A percentile compares a stretch with the other conserved stretches of the same genome.
Conservation (phyloP, 2,329 filamentous ascomycete genomes). For the Fusarium nodosum region DNA sequence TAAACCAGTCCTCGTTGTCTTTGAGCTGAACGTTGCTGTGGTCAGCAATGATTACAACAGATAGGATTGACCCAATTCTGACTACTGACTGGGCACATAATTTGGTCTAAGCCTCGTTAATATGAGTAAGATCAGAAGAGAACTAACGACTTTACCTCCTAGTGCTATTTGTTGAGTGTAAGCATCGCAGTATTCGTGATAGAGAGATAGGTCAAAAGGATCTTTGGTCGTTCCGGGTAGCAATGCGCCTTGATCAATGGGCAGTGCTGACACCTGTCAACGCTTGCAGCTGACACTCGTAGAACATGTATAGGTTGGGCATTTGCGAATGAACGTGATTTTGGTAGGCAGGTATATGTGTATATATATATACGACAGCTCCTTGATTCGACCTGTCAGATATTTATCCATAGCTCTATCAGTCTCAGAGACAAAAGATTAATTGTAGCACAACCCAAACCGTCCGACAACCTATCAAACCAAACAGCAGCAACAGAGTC, state of each 20-base stretch:
- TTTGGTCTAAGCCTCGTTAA: neutral
- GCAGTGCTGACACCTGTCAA: constrained; percentile 24
- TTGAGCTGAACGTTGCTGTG: neutral
- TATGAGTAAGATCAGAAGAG: neutral
- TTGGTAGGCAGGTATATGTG: neutral
- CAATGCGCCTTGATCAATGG: neutral
- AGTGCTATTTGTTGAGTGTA: neutral
- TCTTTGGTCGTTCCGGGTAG: neutral
- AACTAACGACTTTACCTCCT: neutral
- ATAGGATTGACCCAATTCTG: neutral
- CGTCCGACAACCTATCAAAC: neutral
- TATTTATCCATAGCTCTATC: neutral
- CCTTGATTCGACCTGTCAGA: neutral
- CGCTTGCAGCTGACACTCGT: constrained; percentile 12
- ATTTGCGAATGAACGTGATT: neutral
- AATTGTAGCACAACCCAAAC: neutral
- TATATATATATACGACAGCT: neutral
- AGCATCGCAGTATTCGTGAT: neutral
- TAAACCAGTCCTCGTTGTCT: neutral
- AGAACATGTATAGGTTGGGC: neutral
- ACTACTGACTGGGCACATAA: neutral
- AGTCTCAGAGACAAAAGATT: no score
- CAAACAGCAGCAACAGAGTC: neutral
- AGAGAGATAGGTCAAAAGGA: neutral
- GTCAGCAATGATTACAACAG: constrained; percentile 7